Percentiles rank a stretch among this genome's conserved stretches.
Conservation (phyloP, 2,329 filamentous ascomycete genomes). For the Aaosphaeria pasadenensis region DNA sequence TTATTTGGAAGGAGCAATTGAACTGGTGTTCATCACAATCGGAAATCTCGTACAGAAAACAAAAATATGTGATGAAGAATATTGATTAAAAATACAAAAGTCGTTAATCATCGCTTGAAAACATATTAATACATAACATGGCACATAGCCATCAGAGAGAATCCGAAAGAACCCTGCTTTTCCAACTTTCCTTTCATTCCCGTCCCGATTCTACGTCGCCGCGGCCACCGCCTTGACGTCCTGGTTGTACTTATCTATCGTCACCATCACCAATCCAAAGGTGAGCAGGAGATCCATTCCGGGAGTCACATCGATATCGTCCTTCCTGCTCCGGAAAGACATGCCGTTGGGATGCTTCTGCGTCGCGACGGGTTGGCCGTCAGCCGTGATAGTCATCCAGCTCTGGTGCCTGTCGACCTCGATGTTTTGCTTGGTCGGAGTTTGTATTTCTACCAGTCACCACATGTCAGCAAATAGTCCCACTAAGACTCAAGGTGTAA, state of each 20-base stretch:
- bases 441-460: constrained; percentile 2
- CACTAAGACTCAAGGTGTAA: neutral
- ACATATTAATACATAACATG: too few species aligned
- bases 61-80: too few species aligned
- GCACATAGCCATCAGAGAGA: too few species aligned
- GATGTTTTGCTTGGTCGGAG: neutral
- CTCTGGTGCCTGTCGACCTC: neutral
- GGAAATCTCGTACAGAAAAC: too few species aligned
- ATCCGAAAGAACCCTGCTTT: too few species aligned
- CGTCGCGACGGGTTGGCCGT: neutral
- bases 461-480: neutral
- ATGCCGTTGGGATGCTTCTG: neutral
- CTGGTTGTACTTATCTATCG: constrained; percentile 11
- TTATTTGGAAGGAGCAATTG: too few species aligned
- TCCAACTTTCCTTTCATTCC: too few species aligned
- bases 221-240: neutral
- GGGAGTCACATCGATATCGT: constrained; percentile 13
- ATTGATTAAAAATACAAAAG: too few species aligned
- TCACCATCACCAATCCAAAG: constrained; percentile 13
- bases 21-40: too few species aligned
- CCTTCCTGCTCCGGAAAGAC: neutral
- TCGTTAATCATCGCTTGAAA: too few species aligned
- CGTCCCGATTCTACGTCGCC: neutral
- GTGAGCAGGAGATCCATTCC: constrained; percentile 20
- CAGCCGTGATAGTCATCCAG: neutral